Evolutionary conservation across 495 filamentous ascomycete genomes (phyloP), one percentile per base, ranked within the genome.

Genomic region (Penicillium fimorum): DNA sequence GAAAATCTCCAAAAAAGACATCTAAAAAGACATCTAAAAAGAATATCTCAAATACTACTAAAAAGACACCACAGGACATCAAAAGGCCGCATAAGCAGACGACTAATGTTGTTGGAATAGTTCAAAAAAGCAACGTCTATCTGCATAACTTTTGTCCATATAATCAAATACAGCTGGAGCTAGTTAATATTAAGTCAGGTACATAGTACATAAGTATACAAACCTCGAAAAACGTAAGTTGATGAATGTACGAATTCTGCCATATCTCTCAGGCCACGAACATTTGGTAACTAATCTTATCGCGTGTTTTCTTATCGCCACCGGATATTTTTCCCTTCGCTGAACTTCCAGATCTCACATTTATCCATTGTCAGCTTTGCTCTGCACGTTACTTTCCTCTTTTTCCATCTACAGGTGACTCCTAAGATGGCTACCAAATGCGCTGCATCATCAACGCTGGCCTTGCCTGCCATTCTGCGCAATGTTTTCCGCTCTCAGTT

Each of bases 401-500:
- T 42, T 17, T 18, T 35, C 5, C n/a, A 49, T 20, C 10, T 52
- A 1, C 44, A 42, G 2, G 33, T 11, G 12, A 43, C 11, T n/a
- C 18, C 6, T 29, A 51, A 3, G 15, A 73, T 71, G 70, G 48
- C 45, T 1, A 32, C 50, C 9, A 48, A 57, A 22, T 73, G 70
- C 37, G 51, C 57, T 30, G 55, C 58, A 0, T 67, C 72, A 2
- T 59, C 70, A 4, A 66, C 41, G 12, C 20, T 70, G 55, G 62
- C 67, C 3, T 38, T 73, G 5, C 57, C 69, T 12, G 56, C 47
- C 0, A 29, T 69, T 17, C 40, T 73, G 18, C 63, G 62, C 32
- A 58, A 57, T 47, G 41, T 67, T 32, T 60, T 70, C 47, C 63
- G 59, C 41, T 57, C 66, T 5, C 62, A 74, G 35, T 33, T 66